Conservation (phyloP, 768 basidiomycete species). For the Lentinus tigrinus region DNA sequence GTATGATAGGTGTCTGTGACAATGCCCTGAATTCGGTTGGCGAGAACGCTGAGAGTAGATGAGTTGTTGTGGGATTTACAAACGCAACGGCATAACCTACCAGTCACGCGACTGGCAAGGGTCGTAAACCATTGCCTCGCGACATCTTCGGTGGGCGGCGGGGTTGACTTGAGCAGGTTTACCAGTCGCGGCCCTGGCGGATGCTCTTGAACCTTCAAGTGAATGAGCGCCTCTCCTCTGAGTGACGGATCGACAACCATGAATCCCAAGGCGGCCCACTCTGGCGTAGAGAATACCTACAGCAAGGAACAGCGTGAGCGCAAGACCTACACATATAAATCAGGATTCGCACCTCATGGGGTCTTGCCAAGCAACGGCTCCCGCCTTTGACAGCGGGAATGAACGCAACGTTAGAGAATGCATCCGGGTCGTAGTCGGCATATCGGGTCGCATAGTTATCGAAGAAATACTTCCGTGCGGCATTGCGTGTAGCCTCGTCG, state of each 20-base stretch:
- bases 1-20: constrained; percentile 65
- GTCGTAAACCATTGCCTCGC: constrained; percentile 70
- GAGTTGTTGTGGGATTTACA: background rate
- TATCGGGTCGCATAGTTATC: constrained; percentile 69
- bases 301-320: background rate
- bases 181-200: constrained; percentile 66
- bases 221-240: constrained; percentile 51
- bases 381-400: constrained; percentile 68
- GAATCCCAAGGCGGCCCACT: constrained; percentile 80
- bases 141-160: constrained; percentile 50
- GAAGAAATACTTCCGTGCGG: constrained; percentile 80
- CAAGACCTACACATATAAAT: no score
- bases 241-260: constrained; percentile 56
- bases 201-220: constrained; percentile 68
- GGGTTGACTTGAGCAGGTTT: constrained; percentile 53
- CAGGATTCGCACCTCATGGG: constrained; percentile 53
- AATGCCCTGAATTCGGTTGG: constrained; percentile 53
- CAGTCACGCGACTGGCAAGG: constrained; percentile 59
- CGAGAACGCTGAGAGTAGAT: constrained; percentile 51
- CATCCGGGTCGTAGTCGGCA: constrained; percentile 51
- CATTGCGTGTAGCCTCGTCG: constrained; percentile 47
- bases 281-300: constrained; percentile 68
- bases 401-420: constrained; percentile 64
- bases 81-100: constrained; percentile 35
- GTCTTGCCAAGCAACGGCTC: constrained; percentile 55